phyloP scores from a whole-genome alignment of 257 asterid species.

The Scutellaria galericulata region DNA sequence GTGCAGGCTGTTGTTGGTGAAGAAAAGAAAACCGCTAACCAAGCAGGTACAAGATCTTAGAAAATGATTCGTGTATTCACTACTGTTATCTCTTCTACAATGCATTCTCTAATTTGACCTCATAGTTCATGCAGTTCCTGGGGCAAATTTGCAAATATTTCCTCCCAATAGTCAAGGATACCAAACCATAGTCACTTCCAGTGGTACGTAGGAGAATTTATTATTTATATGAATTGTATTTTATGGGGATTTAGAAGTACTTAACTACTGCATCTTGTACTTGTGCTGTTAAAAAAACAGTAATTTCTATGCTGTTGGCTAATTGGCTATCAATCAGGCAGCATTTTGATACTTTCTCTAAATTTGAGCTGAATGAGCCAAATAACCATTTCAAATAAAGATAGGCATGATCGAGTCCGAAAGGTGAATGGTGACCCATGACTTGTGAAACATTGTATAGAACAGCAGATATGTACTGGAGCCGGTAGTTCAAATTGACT shows the following conservation, averaged over 20 bases:
- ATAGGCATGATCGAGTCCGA: not conserved
- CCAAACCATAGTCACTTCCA: constrained; percentile 62
- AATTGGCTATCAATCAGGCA: not conserved
- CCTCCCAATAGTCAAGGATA: constrained; percentile 80
- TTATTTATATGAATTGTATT: not conserved
- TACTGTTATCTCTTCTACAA: constrained; percentile 3
- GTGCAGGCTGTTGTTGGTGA: constrained; percentile 83
- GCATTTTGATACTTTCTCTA: constrained; percentile 23
- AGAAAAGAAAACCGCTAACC: constrained; percentile 54
- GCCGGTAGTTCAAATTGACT: not conserved
- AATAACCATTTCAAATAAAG: constrained; percentile 5
- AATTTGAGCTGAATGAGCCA: constrained; percentile 18
- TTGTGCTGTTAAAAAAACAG: constrained; percentile 18
- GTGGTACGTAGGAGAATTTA: constrained; percentile 49
- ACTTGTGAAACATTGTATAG: not conserved
- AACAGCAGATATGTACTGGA: constrained; percentile 9
- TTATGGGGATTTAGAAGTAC: constrained; percentile 27
- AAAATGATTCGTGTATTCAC: constrained; percentile 7
- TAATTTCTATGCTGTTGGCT: not conserved
- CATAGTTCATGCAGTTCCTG: constrained; percentile 55
- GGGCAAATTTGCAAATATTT: constrained; percentile 81
- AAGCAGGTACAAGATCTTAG: constrained; percentile 52
- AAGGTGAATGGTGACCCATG: constrained; percentile 9
- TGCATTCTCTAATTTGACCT: constrained; percentile 17
- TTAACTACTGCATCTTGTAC: constrained; percentile 19